Evolutionary conservation across 331 rosid genomes (phyloP), one percentile per base, ranked within the genome.

Genomic region (Quercus phellos): DNA sequence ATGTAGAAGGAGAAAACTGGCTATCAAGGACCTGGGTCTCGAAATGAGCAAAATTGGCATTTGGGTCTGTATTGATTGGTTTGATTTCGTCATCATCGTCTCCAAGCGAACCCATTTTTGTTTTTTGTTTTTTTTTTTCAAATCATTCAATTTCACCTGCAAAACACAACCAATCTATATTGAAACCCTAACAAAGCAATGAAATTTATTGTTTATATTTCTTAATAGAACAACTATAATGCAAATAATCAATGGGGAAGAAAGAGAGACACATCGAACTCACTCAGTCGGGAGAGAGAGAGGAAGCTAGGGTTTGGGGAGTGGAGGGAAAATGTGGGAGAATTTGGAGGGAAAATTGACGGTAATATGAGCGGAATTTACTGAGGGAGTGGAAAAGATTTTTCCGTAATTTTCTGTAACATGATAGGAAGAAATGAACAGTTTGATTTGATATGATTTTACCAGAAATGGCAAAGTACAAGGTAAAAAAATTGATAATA

Each of bases 291-390:
- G 12, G 16, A 46, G 16, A 21, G 43, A 55, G 19, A 46, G 18
- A 43, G 29, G 27, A 11, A 13, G 17, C 43, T 71, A 27, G 43
- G 32, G 46, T 9, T 51, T 2, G 13, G 58, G 4, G 0, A 55
- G 71, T 58, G 80, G 74, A 74, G 70, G 82, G 73, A 73, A 69
- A 76, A 53, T 38, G 42, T 6, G 6, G 63, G 21, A 13, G 3
- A 17, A 78, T 83, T 78, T 86, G 90, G 87, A 84, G 90, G 90
- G 87, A 83, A 83, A 82, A 80, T 26, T 1, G 30, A 19, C 16
- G 2, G 6, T 0, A 58, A 5, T 27, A 3, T 6, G 21, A 5
- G 68, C 19, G 18, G 5, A 13, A 13, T 4, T 61, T 13, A 13
- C 38, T 5, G 19, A 51, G 63, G 38, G 10, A 70, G 51, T 5